These are phyloP conservation scores for Piloderma croceum DNA, from an alignment of 768 basidiomycete genomes.

Conservation along the genomic window DNA sequence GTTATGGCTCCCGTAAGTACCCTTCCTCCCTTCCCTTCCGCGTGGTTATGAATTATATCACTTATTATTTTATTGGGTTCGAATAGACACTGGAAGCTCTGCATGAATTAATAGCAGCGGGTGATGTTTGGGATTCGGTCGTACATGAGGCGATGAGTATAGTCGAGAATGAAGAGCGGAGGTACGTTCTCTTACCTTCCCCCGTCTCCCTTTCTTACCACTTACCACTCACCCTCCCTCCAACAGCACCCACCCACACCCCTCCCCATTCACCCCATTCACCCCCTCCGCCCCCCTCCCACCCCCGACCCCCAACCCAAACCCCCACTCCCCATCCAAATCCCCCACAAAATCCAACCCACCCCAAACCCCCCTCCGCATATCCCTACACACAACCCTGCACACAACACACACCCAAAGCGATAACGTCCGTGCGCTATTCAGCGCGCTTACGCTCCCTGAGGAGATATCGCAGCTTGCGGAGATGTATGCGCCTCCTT, in stretches of 20 bases:
- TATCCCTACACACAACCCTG: slow-evolving; percentile 68
- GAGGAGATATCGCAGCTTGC: slow-evolving; percentile 68
- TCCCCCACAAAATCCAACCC: too few relatives aligned
- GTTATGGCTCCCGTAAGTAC: slow-evolving; percentile 53
- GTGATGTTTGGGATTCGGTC: slow-evolving; percentile 67
- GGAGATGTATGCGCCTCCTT: slow-evolving; percentile 86
- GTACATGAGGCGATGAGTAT: slow-evolving; percentile 62
- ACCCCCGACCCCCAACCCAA: slow-evolving; percentile 67
- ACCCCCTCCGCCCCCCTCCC: slow-evolving; percentile 48
- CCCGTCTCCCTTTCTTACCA: slow-evolving; percentile 1
- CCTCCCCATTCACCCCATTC: too few relatives aligned
- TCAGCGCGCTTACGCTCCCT: slow-evolving; percentile 71
- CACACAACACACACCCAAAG: slow-evolving; percentile 75
- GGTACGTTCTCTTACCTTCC: slow-evolving; percentile 32
- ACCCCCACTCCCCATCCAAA: slow-evolving; percentile 45
- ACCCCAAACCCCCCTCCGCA: slow-evolving; percentile 54
- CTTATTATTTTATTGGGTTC: slow-evolving; percentile 8
- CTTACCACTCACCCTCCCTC: slow-evolving; percentile 8
- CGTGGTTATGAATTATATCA: too few relatives aligned
- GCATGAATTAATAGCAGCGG: slow-evolving; percentile 61
- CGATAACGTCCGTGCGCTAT: slow-evolving; percentile 74
- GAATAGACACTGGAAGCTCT: slow-evolving; percentile 59
- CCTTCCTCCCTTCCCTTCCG: slow-evolving; percentile 2
- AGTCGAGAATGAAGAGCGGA: slow-evolving; percentile 67
- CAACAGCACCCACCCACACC: slow-evolving; percentile 35